Evolutionary conservation across 441 rosid species (phyloP), one percentile per base, ranked within the genome.

Genomic region (Adansonia grandidieri): DNA sequence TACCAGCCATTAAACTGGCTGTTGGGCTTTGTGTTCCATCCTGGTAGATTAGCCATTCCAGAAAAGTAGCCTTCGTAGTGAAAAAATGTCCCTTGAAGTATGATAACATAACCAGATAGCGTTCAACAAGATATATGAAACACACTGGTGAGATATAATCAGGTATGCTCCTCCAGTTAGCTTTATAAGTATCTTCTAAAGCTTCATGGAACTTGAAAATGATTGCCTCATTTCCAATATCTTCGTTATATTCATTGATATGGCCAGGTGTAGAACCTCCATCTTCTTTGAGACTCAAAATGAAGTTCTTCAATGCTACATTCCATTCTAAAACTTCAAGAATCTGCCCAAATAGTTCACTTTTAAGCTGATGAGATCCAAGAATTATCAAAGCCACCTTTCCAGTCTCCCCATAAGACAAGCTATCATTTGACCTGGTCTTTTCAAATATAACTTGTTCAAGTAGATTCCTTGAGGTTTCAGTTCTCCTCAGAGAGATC

Each of bases 111-210:
- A 85, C 15, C 74, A 86, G 73, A 22, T 72, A 82, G 42, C 87
- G 87, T 61, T 88, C 88, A 9, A 86, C 32, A 32, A 88, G 83
- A 83, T 86, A 88, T 48, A 86, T n/a, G 67, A 89, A 86, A 68
- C 90, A 83, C 5, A 9, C 61, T 5, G 88, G 90, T n/a, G 86
- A 80, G 20, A 87, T 83, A 28, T 80, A 88, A 72, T 84, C 85
- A 15, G 42, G 0, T 24, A 9, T 66, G 11, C 0, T 72, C 20
- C 79, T 79, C 90, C 89, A 87, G 68, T 87, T 83, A 42, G 68
- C 85, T 14, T 14, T 65, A 57, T 65, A 89, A 6, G 88, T 53
- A 68, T 86, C 87, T 32, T 0, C 9, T 9, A 89, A 58, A 37
- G 88, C 90, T 80, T 47, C 32, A 28, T 81, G 81, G 24, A 88